Conservation (phyloP, 805 yeast species). For the Yarrowia deformans region DNA sequence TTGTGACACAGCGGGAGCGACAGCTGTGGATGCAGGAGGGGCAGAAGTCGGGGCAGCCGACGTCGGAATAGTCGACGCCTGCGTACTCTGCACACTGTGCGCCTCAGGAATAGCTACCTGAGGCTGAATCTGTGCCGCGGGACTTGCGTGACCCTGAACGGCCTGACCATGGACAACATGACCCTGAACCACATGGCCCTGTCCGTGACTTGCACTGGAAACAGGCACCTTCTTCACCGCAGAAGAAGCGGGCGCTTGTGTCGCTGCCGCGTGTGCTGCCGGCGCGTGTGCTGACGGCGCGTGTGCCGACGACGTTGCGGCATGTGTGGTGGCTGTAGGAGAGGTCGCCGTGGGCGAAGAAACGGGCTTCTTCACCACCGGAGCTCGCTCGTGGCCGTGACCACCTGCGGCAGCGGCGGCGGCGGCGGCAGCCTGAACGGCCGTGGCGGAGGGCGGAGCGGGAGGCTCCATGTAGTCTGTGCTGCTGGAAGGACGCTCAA, state of each 20-base stretch:
- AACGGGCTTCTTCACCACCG: conserved; percentile 25
- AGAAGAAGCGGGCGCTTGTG: background rate
- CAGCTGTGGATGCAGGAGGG: background rate
- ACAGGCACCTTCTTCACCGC: conserved; percentile 30
- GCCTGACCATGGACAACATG: conserved; percentile 22
- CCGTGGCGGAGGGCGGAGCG: conserved; percentile 1
- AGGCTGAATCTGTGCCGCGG: conserved; percentile 8
- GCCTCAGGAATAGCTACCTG: conserved; percentile 16
- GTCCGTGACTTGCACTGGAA: conserved; percentile 1
- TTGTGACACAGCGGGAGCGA: background rate
- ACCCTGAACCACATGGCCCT: conserved; percentile 3
- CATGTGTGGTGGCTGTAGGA: background rate
- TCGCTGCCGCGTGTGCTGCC: background rate
- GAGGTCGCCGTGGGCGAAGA: background rate
- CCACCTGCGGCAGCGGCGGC: background rate
- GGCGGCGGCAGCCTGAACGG: background rate
- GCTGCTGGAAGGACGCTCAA: conserved; percentile 29
- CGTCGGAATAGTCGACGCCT: background rate
- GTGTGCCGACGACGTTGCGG: background rate
- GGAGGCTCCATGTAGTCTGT: conserved; percentile 5
- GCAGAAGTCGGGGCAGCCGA: background rate
- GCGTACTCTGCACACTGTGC: background rate
- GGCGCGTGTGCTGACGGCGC: background rate
- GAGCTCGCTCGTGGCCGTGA: conserved; percentile 13
- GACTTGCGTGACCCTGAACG: conserved; percentile 5